These are phyloP conservation scores for Metschnikowia koreensis DNA, from an alignment of 805 yeast species.

Conservation along the genomic window DNA sequence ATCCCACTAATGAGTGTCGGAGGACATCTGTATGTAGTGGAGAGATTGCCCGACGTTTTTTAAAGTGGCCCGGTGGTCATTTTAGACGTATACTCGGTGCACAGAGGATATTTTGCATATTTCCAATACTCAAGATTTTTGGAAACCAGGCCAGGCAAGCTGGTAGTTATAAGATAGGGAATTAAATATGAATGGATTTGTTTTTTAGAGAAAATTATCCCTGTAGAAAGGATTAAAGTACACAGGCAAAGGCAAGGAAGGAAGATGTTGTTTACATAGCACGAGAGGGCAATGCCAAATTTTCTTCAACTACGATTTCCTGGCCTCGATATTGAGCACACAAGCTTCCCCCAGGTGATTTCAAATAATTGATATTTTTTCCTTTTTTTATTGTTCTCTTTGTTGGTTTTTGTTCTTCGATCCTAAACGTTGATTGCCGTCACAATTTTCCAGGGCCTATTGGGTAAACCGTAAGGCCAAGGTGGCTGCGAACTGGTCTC, in stretches of 20 bases:
- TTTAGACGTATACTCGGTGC: constrained; percentile 71
- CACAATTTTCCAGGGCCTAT: too few species aligned
- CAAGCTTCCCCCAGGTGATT: too few species aligned
- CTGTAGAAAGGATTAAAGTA: neutral
- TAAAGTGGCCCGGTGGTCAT: constrained; percentile 61
- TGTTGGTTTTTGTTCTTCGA: too few species aligned
- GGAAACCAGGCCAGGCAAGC: neutral
- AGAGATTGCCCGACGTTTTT: constrained; percentile 92
- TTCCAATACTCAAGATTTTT: neutral
- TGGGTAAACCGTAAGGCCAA: too few species aligned
- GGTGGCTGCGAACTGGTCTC: too few species aligned
- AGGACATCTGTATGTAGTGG: constrained; percentile 86
- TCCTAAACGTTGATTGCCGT: too few species aligned
- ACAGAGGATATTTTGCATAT: neutral
- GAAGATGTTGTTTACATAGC: too few species aligned
- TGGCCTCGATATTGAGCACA: too few species aligned
- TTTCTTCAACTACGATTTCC: too few species aligned
- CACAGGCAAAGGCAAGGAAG: neutral
- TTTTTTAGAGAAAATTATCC: neutral
- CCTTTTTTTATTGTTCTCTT: too few species aligned
- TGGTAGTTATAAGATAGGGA: neutral
- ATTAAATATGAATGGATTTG: neutral
- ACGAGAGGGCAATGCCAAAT: too few species aligned
- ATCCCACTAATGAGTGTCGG: constrained; percentile 97
- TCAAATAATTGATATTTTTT: too few species aligned